phyloP scores from a whole-genome alignment of 139 green algal species.

The Nannochloris sp. region DNA sequence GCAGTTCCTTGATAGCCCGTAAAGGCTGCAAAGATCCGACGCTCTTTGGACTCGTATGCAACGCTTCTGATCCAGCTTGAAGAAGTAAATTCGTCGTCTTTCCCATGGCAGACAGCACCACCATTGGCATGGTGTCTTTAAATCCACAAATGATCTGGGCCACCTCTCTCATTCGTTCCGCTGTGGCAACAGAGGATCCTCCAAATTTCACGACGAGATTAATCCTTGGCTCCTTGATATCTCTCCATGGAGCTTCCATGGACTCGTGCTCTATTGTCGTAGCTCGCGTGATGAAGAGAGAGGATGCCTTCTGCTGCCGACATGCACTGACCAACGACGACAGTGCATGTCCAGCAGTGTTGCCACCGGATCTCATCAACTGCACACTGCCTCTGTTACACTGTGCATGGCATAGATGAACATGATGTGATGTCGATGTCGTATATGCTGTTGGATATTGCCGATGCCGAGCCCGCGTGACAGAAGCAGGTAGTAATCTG shows the following conservation, averaged over 20 bases:
- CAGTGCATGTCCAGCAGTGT: no score
- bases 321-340: no score
- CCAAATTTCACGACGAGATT: conserved; percentile 93
- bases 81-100: conserved; percentile 98
- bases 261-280: background rate
- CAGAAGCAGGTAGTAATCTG: background rate
- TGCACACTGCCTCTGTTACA: no score
- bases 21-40: conserved; percentile 50
- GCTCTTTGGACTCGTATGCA: conserved; percentile 37
- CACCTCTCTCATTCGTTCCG: conserved; percentile 87
- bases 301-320: background rate
- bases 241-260: background rate
- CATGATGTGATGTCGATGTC: background rate
- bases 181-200: conserved; percentile 82
- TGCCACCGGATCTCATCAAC: no score
- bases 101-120: conserved; percentile 98
- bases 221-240: background rate
- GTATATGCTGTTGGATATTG: background rate
- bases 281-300: background rate
- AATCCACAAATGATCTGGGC: conserved; percentile 88
- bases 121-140: conserved; percentile 63
- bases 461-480: background rate
- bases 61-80: conserved; percentile 64
- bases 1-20: conserved; percentile 58
- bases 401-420: background rate